Base-by-base conservation (phyloP, 495 filamentous ascomycete genomes). In the Neurospora sp. region DNA sequence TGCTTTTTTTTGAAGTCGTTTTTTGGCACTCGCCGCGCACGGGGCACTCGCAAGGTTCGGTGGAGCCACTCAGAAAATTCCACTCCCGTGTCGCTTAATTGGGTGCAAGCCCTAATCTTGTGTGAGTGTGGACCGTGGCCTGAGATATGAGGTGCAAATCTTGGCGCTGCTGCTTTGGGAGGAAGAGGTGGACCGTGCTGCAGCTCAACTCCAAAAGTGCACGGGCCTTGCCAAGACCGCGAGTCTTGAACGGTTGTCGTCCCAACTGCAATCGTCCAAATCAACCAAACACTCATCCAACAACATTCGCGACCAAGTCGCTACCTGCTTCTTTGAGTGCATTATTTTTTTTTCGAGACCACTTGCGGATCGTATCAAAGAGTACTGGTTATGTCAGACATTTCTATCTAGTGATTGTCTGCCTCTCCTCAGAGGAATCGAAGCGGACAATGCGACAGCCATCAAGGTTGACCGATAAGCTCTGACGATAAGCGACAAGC, bases 31-130 rank as follows among this genome's bases (percentile, higher is more conserved):
- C 22, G 14, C 12, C 1, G 27, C 53, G 53, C 53, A 65, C 53
- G 53, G 53, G 75, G 73, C 61, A 71, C 72, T 27, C 70, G 73
- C 75, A 41, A 8, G 31, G 31, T 35, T 35, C 31, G 72, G 79
- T 79, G 79, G 77, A 73, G 68, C 53, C 53, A 65, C 77, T 76
- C 71, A 42, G 27, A 76, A 79, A 79, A 79, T 73, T 78, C 75
- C 73, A 74, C 72, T 72, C 70, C 73, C 70, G 73, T 77, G 73
- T 70, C 61, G 61, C 69, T 59, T 42, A 76, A 74, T 75, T 77
- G 77, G 73, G 79, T 73, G 78, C 72, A 73, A 80, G 77, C 77
- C 79, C 79, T 79, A 79, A 80, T 75, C 31, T 22, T 35, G 14
- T 35, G 53, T 14, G 31, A 6, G 0, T 74, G 65, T 39, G 59